Evolutionary conservation across 192 early-diverging fungal species (phyloP).

Genomic region (Dissophora ornata): DNA sequence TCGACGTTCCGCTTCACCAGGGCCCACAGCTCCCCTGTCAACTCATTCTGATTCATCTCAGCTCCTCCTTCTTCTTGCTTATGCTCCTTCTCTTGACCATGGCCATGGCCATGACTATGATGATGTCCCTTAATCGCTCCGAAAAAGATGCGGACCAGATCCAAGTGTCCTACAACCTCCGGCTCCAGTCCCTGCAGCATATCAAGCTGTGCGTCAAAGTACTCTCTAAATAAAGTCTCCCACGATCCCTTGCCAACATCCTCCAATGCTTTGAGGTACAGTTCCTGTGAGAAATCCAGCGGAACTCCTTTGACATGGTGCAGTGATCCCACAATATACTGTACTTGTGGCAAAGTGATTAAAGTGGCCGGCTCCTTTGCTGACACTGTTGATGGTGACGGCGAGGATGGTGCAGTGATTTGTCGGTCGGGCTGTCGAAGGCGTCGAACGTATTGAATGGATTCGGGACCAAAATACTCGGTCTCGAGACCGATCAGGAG

Average conservation of each 20-base stretch:
- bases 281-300: slow-evolving; percentile 80
- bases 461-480: slow-evolving; percentile 63
- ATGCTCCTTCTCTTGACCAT: slow-evolving; percentile 1
- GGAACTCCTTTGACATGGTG: slow-evolving; percentile 89
- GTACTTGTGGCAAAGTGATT: slow-evolving; percentile 58
- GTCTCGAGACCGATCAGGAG: slow-evolving; percentile 92
- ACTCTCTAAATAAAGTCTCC: slow-evolving; percentile 71
- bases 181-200: slow-evolving; percentile 81
- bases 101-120: background rate
- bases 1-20: slow-evolving; percentile 86
- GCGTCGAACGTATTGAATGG: slow-evolving; percentile 60
- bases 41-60: slow-evolving; percentile 13
- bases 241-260: slow-evolving; percentile 40
- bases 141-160: slow-evolving; percentile 89
- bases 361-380: background rate
- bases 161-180: slow-evolving; percentile 95
- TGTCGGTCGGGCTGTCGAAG: slow-evolving; percentile 57
- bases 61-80: background rate
- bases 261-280: slow-evolving; percentile 66
- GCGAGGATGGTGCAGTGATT: background rate
- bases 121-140: slow-evolving; percentile 29
- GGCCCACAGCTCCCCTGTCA: slow-evolving; percentile 54
- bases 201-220: slow-evolving; percentile 91
- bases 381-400: background rate
- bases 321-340: slow-evolving; percentile 93